phyloP scores from a whole-genome alignment of 345 rosid species.

The Eucalyptus sideroxylon region DNA sequence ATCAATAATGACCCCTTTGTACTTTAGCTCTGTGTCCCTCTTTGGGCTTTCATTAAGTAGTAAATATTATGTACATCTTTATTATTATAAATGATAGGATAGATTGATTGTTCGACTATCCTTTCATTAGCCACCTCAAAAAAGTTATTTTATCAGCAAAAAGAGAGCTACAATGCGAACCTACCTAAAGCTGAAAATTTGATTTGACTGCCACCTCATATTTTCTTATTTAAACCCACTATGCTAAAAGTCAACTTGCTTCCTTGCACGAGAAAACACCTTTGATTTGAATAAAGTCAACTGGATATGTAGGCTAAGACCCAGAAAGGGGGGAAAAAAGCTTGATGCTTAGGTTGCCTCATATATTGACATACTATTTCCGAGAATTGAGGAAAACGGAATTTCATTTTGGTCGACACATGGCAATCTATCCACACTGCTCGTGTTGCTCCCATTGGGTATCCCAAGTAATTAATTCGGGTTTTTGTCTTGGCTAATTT shows the following conservation, averaged over 20 bases:
- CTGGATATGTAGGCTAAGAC: not conserved
- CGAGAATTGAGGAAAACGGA: not conserved
- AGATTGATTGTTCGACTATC: not conserved
- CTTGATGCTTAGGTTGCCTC: not conserved
- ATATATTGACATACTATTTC: not conserved
- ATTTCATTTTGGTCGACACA: not conserved
- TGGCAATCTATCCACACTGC: not conserved
- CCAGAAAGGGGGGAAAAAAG: not conserved
- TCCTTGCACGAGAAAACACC: not conserved
- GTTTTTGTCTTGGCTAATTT: not conserved
- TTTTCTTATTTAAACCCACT: not conserved
- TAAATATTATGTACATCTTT: no score
- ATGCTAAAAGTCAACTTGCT: not conserved
- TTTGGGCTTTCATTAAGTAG: not conserved
- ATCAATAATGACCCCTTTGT: not conserved
- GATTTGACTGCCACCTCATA: not conserved
- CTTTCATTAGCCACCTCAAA: not conserved
- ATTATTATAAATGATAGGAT: no score
- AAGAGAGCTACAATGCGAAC: not conserved
- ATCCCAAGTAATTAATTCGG: not conserved
- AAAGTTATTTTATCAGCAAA: not conserved
- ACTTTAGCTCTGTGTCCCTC: not conserved
- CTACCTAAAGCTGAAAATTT: not conserved
- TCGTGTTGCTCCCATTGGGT: not conserved
- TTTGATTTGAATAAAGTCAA: not conserved